Evolutionary conservation across 176 grass and related monocot genomes (phyloP).

Genomic region (Oropetium thomaeum): DNA sequence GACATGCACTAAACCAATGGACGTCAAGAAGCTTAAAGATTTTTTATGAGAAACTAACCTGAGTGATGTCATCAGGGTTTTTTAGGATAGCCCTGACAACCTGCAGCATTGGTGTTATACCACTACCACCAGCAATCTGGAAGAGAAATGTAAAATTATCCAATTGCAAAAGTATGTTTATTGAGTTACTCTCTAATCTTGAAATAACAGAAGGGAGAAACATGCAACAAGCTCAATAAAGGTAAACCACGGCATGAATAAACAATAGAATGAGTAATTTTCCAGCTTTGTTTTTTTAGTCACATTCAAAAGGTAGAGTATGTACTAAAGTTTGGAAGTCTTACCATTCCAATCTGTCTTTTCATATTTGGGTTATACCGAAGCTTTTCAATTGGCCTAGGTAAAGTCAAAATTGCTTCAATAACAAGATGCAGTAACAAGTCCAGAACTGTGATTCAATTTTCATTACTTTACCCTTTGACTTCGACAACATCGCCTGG

Average conservation of each 20-base stretch:
- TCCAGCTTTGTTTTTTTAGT: not conserved
- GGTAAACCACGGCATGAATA: not conserved
- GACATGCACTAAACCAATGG: conserved; percentile 6
- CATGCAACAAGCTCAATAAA: not conserved
- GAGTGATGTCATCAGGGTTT: conserved; percentile 92
- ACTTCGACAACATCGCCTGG: conserved; percentile 92
- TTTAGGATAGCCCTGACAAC: conserved; percentile 94
- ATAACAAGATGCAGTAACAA: conserved; percentile 13
- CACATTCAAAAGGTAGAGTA: not conserved
- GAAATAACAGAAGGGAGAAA: not conserved
- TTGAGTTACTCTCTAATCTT: not conserved
- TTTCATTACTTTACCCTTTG: conserved; percentile 71
- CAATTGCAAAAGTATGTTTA: not conserved
- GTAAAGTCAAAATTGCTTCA: conserved; percentile 36
- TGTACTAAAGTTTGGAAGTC: not conserved
- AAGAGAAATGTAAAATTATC: conserved; percentile 22
- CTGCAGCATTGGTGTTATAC: conserved; percentile 97
- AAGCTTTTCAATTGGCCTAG: conserved; percentile 95
- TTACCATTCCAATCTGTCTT: conserved; percentile 98
- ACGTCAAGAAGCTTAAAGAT: not conserved
- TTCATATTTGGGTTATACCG: conserved; percentile 99
- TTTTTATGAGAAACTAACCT: conserved; percentile 47
- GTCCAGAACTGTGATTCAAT: not conserved
- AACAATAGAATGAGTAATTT: not conserved
- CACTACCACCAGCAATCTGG: conserved; percentile 87